Percentiles rank a stretch among this genome's conserved stretches.
Evolutionary conservation across 257 asterid species (phyloP).

Genomic region (Leonotis leonurus): DNA sequence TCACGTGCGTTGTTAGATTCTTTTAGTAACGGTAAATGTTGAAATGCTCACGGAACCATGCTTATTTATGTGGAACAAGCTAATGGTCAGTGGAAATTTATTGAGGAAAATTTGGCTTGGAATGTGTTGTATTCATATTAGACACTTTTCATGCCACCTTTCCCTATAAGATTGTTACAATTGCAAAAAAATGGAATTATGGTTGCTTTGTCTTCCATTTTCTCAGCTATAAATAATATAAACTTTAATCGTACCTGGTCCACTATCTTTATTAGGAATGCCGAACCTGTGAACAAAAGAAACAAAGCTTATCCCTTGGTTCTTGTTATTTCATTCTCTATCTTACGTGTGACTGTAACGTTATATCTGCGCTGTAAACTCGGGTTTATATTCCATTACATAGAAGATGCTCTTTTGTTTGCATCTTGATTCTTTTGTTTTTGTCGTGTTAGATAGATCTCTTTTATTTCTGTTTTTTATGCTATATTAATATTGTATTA

Average conservation of each 20-base stretch:
- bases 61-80: background rate
- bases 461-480: background rate
- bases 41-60: background rate
- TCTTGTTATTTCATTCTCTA: background rate
- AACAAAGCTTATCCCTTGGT: background rate
- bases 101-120: background rate
- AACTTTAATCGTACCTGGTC: background rate
- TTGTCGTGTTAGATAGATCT: background rate
- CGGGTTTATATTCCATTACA: background rate
- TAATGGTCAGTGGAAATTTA: constrained; percentile 6
- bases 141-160: background rate
- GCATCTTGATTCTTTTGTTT: constrained; percentile 6
- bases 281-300: background rate
- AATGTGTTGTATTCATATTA: background rate
- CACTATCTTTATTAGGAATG: background rate
- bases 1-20: background rate
- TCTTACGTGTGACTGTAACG: background rate
- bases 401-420: background rate
- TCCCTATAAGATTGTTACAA: background rate
- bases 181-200: background rate
- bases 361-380: background rate
- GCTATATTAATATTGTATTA: background rate
- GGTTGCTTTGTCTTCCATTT: background rate
- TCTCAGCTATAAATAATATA: background rate
- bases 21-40: background rate